A percentile compares a stretch with the other conserved stretches of the same genome.
phyloP scores from a whole-genome alignment of 305 asterid genomes.

The Fraxinus xanthoxyloides region DNA sequence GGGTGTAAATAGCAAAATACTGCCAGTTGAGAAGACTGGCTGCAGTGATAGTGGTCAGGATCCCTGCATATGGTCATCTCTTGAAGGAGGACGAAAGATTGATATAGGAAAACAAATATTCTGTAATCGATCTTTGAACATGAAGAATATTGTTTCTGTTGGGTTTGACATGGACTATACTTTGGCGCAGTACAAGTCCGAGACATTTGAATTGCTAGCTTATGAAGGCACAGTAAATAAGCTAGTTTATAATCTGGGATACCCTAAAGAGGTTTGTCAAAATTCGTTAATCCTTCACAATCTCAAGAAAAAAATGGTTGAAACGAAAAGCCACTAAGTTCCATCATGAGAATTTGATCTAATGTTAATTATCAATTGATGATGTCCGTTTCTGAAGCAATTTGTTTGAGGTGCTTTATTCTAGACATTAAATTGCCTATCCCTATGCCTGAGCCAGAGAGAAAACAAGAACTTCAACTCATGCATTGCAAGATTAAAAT shows the following conservation, averaged over 20 bases:
- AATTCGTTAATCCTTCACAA: slow-evolving; percentile 9
- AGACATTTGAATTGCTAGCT: slow-evolving; percentile 90
- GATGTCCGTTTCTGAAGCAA: background rate
- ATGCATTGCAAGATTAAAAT: background rate
- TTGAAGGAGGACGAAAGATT: slow-evolving; percentile 64
- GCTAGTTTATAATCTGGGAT: slow-evolving; percentile 82
- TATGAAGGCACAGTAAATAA: slow-evolving; percentile 87
- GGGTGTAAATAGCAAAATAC: slow-evolving; percentile 38
- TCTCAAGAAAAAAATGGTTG: background rate
- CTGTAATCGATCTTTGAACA: slow-evolving; percentile 91
- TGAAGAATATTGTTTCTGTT: slow-evolving; percentile 82
- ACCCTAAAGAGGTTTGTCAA: slow-evolving; percentile 71
- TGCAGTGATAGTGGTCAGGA: slow-evolving; percentile 37
- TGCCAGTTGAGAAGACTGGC: slow-evolving; percentile 40
- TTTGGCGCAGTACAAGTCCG: slow-evolving; percentile 85
- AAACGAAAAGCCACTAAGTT: slow-evolving; percentile 21
- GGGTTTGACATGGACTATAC: slow-evolving; percentile 99
- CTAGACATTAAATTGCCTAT: background rate
- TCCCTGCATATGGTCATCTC: slow-evolving; percentile 70
- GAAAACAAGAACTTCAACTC: background rate
- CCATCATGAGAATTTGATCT: slow-evolving; percentile 3
- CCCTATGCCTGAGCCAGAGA: slow-evolving; percentile 7
- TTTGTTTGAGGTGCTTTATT: slow-evolving; percentile 10
- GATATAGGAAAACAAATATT: slow-evolving; percentile 74
- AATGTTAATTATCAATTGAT: slow-evolving; percentile 4